Percentiles rank a stretch among this genome's conserved stretches.
These are phyloP conservation scores for Penicillium sp. DNA, from an alignment of 2,329 filamentous ascomycete species.

Conservation along the genomic window DNA sequence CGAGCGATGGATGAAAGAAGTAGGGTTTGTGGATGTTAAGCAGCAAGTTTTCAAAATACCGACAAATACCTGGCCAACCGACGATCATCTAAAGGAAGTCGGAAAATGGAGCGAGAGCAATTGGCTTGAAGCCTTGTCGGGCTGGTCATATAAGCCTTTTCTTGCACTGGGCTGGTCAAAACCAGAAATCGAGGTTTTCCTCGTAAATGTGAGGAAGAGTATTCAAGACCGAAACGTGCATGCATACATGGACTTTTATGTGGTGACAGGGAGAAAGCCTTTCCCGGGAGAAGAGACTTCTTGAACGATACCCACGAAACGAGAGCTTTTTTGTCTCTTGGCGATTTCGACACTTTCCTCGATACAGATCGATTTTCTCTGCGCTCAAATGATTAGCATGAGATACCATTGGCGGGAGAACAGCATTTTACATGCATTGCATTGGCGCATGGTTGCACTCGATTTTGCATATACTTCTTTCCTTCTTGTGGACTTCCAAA, in stretches of 20 bases:
- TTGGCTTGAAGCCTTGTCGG: conserved; percentile 48
- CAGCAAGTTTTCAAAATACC: conserved; percentile 59
- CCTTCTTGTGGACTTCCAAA: not conserved
- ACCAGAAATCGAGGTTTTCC: conserved; percentile 51
- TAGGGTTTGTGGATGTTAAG: conserved; percentile 62
- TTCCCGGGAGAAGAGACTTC: conserved; percentile 21
- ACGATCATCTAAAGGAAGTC: conserved; percentile 51
- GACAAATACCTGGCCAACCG: conserved; percentile 56
- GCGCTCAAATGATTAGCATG: conserved; percentile 30
- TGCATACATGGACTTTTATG: conserved; percentile 46
- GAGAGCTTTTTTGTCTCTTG: not conserved
- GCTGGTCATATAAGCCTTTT: conserved; percentile 51
- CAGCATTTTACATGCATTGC: conserved; percentile 26
- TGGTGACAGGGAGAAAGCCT: conserved; percentile 44
- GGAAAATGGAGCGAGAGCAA: conserved; percentile 56
- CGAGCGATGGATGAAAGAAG: conserved; percentile 58
- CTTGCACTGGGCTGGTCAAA: conserved; percentile 48
- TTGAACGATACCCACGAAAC: conserved; percentile 5
- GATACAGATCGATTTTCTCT: conserved; percentile 17
- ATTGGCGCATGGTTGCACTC: conserved; percentile 24
- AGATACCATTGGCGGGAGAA: conserved; percentile 32
- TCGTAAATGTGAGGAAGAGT: conserved; percentile 48
- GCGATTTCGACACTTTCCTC: conserved; percentile 14
- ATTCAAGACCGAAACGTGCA: conserved; percentile 47
- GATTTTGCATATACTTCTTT: conserved; percentile 1